Base-by-base conservation (phyloP, 2,329 filamentous ascomycete species). In the Elsinoe australis region DNA sequence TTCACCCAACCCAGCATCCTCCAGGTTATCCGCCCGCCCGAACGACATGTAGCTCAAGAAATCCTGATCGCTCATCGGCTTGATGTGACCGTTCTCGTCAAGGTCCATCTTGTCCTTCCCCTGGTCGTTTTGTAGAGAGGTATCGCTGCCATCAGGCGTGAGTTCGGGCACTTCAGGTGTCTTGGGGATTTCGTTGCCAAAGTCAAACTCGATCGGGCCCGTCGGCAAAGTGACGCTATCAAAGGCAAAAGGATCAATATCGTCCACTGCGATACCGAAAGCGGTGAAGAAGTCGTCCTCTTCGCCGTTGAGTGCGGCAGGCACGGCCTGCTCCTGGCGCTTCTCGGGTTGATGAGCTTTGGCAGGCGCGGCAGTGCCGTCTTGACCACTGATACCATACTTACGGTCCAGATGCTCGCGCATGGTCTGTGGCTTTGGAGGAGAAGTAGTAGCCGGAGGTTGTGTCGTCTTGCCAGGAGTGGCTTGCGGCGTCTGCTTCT, bases 321-420 rank as follows among this genome's bases (percentile, higher is more conserved):
- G 39, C 49, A 47, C 55, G 35, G 49, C 45, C 10, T 52, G 36
- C 18, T 48, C 26, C n/a, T 47, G 51, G 9, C n/a, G n/a, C n/a
- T n/a, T n/a, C n/a, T n/a, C n/a, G n/a, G n/a, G n/a, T n/a, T n/a
- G n/a, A n/a, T 49, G 42, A n/a, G 15, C 24, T 2, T 49, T 39
- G 26, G 44, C 21, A 19, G 47, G 5, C 21, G 35, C 51, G 12
- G 26, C 39, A 14, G 34, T 34, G 15, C 41, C 48, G 14, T 39
- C 38, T n/a, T 7, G 26, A 29, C 12, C 26, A 29, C n/a, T 31
- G 26, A 55, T 52, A 19, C 57, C 57, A 31, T 61, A 55, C 53
- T 61, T 61, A 47, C 58, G 53, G 8, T 55, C 51, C 49, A 64
- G 53, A 12, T 53, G 48, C 22, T 63, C 60, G 14, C 56, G 53